Conservation (phyloP, 495 filamentous ascomycete species). For the Penicillium cinerascens region DNA sequence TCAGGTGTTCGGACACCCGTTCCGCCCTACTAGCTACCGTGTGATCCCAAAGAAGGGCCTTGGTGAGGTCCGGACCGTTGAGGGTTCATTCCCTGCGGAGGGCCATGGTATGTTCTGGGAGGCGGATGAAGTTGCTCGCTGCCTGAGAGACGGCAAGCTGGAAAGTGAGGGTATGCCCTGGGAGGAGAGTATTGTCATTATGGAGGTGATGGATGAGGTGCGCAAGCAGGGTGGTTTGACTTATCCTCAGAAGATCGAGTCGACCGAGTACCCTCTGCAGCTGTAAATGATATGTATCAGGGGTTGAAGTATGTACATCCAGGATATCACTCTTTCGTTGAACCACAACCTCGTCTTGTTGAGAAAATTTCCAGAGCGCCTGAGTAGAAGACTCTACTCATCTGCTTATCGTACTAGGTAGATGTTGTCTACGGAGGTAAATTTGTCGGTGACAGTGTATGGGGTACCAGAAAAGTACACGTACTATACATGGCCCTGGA, state of each 20-base stretch:
- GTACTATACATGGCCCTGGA: conserved; percentile 29
- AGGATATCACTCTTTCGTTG: neutral
- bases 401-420: neutral
- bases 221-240: conserved; percentile 69
- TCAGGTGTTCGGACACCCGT: conserved; percentile 72
- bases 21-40: conserved; percentile 63
- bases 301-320: neutral
- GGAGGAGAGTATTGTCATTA: conserved; percentile 86
- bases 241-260: conserved; percentile 83
- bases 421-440: neutral
- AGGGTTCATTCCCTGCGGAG: conserved; percentile 61
- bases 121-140: conserved; percentile 84
- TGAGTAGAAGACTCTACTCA: neutral
- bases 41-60: conserved; percentile 47
- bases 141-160: conserved; percentile 74
- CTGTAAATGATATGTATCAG: conserved; percentile 20
- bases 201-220: conserved; percentile 92
- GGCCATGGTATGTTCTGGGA: conserved; percentile 94
- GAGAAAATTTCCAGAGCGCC: too few relatives aligned
- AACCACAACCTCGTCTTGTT: too few relatives aligned
- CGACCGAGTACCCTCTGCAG: conserved; percentile 57
- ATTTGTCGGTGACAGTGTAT: conserved; percentile 16
- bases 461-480: conserved; percentile 23
- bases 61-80: conserved; percentile 52
- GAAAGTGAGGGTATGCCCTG: conserved; percentile 71